Evolutionary conservation across 2,329 filamentous ascomycete species (phyloP).

Genomic region (Ophiostoma fasciatum): DNA sequence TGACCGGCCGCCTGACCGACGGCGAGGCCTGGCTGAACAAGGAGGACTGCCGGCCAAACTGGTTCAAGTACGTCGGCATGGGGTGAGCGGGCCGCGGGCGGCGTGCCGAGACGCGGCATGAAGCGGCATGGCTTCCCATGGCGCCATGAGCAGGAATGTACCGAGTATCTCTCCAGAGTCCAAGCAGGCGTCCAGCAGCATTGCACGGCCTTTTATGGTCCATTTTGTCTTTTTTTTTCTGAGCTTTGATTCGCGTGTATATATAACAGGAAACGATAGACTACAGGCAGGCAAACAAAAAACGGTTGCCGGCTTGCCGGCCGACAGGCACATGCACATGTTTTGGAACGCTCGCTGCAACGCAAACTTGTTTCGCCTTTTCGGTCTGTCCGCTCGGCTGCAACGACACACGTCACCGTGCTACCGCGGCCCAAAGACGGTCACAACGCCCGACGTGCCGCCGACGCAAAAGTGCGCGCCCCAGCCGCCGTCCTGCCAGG

Average conservation of each 20-base stretch:
- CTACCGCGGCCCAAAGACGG: constrained; percentile 35
- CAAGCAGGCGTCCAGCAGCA: no score
- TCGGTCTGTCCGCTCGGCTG: no score
- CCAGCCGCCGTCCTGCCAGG: constrained; percentile 47
- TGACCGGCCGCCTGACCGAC: constrained; percentile 76
- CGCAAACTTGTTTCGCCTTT: no score
- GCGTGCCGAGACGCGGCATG: no score
- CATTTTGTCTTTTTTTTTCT: background rate
- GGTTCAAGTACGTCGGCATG: constrained; percentile 91
- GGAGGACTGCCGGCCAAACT: constrained; percentile 90
- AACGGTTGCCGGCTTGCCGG: no score
- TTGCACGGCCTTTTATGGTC: background rate
- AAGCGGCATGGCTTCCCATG: background rate
- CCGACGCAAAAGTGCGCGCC: constrained; percentile 51
- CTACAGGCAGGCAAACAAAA: background rate
- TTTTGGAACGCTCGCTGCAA: no score
- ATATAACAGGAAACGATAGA: constrained; percentile 1
- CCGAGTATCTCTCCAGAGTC: no score
- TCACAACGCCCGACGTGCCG: constrained; percentile 50
- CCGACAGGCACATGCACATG: no score
- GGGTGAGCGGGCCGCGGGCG: no score
- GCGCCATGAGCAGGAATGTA: background rate
- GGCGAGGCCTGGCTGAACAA: constrained; percentile 72
- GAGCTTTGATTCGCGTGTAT: background rate
- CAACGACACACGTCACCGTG: no score